phyloP scores from a whole-genome alignment of 306 rosid species.

The Rosa chinensis region DNA sequence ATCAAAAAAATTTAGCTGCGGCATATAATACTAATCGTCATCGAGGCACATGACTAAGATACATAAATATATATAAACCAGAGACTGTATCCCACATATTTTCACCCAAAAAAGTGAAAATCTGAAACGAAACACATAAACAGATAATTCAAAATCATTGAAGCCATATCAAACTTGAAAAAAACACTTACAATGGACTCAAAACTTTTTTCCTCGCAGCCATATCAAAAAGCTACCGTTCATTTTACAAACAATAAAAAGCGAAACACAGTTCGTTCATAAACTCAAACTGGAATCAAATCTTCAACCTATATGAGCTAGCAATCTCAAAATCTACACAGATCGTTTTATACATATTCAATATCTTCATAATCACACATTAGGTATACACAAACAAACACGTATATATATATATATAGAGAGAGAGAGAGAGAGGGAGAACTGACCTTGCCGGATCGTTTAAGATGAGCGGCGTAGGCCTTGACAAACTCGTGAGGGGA shows the following conservation, averaged over 20 bases:
- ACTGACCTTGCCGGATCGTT: conserved; percentile 61
- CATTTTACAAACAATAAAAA: neutral
- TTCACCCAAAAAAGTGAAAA: no score
- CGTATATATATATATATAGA: neutral
- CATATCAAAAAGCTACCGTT: neutral
- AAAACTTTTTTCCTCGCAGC: neutral
- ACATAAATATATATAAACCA: neutral
- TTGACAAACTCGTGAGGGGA: conserved; percentile 74
- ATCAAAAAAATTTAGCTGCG: neutral
- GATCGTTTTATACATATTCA: neutral
- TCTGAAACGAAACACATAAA: neutral
- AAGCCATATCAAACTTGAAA: neutral
- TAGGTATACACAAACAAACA: neutral
- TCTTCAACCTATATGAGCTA: neutral
- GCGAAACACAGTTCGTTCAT: neutral
- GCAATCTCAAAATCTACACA: neutral
- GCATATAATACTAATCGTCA: no score
- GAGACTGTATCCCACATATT: neutral
- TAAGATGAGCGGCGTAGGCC: conserved; percentile 72
- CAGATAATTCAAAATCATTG: neutral
- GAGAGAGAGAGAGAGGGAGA: neutral
- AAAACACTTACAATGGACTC: neutral
- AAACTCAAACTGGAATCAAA: neutral
- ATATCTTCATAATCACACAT: neutral
- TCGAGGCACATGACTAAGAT: no score